Conservation (phyloP, 306 rosid genomes). For the Cyamopsis tetragonoloba region DNA sequence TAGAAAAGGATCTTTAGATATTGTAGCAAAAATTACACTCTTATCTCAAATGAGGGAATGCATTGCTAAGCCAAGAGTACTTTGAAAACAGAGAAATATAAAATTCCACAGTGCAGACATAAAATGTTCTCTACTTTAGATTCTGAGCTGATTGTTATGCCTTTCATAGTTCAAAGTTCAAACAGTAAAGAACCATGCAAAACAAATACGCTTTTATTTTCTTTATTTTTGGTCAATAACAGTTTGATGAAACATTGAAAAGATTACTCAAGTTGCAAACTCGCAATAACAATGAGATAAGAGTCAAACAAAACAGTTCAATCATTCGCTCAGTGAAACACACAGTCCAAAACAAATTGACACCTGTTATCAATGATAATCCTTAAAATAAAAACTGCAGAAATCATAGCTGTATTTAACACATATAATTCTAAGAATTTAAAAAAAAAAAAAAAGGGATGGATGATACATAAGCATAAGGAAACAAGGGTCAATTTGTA, state of each 20-base stretch:
- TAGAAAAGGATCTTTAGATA: background rate
- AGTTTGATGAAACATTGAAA: background rate
- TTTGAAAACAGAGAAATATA: background rate
- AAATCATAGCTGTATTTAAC: background rate
- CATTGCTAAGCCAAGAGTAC: background rate
- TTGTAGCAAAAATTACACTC: slow-evolving; percentile 6
- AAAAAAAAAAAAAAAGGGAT: background rate
- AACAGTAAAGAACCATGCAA: background rate
- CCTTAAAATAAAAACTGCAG: background rate
- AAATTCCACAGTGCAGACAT: background rate
- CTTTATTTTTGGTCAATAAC: no score
- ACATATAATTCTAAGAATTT: no score
- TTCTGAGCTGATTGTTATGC: background rate
- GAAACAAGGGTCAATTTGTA: no score
- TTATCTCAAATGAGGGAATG: background rate
- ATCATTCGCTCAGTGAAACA: background rate
- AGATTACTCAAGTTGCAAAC: background rate
- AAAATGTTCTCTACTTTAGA: background rate
- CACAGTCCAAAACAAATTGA: background rate
- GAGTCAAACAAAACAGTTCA: background rate
- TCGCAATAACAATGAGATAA: background rate
- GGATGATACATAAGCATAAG: background rate
- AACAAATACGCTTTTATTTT: no score
- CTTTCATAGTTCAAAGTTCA: background rate
- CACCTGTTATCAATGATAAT: background rate